Base-by-base conservation (phyloP, 441 rosid genomes). In the Pelargonium citronellum region DNA sequence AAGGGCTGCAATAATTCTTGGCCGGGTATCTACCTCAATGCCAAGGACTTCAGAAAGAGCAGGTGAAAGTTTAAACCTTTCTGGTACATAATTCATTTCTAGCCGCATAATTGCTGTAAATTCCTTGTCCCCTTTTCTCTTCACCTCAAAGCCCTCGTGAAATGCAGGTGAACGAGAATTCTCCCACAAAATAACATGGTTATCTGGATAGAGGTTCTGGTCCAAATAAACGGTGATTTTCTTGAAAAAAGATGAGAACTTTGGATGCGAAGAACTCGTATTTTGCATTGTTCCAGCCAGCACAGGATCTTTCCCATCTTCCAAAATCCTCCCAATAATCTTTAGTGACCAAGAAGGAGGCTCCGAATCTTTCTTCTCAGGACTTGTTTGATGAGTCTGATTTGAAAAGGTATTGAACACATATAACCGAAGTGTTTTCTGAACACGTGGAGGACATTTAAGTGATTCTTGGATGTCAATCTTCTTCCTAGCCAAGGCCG, bases 91-190 rank as follows among this genome's bases (percentile, higher is more conserved):
- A 79, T 91, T 90, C 94, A 94, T 90, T 82, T 94, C 99, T 84
- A 94, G 73, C 19, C 92, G 64, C 67, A 94, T 87, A 66, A 84
- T 84, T 44, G 84, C 88, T n/a, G 86, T 78, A 72, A 90, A 90
- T 72, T 94, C 97, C 71, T 86, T 89, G 70, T 94, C 94, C 69
- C 99, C 97, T 79, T 85, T 91, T 78, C 99, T 87, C 86, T 89
- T 91, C 71, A 94, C 92, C 83, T 94, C 99, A 83, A 94, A 94
- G 69, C 99, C 99, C 80, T 94, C 99, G 4, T 89, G 93, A 70
- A 89, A 87, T 49, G 89, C 85, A 78, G 99, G 90, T 11, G 96
- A 86, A 65, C 96, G 84, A 79, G 93, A 81, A 74, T 86, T 83
- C 79, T 91, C 99, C 97, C 99, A 94, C 68, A 87, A 55, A 72